Base-by-base conservation (phyloP, 208 protist species). In the Leishmania arabica region DNA sequence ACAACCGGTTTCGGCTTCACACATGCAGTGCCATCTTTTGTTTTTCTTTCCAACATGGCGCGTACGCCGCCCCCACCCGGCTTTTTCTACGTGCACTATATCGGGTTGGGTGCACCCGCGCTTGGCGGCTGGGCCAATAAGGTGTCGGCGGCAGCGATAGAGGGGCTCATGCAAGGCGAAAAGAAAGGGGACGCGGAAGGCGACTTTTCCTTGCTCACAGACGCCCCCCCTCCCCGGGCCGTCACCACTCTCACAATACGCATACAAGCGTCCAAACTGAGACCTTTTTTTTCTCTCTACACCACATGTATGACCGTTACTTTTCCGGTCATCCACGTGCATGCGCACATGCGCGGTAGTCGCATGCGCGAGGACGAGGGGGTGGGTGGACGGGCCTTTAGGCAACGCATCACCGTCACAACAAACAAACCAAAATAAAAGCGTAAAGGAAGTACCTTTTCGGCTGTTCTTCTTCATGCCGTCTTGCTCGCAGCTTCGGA, bases 371-470 rank as follows among this genome's bases (percentile, higher is more conserved):
- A 37, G 47, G 45, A 56, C 9, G 47, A 56, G 47, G 47, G 8
- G 69, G 42, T 34, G 21, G 21, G 68, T 42, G 8, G 31, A 13
- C 3, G 31, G 17, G 15, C 62, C 62, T 71, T 71, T 31, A 6
- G 40, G 40, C 31, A 42, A 71, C 40, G 7, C 31, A 49, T 37
- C 37, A 17, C 66, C 9, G 40, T 40, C 37, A 71, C 66, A n/a
- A 21, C 47, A 75, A 58, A 27, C 47, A 51, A 60, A 69, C 31
- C 37, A 56, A 78, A 72, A 65, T 49, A 86, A 21, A 80, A 82
- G 66, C 68, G 73, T 19, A 83, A 79, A 69, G 42, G 8, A 51
- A 58, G 11, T 15, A 15, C 49, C 2, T 58, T 42, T 3, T 49
- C 7, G 31, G 11, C 31, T 75, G 6, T 1, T 58, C 37, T 54